phyloP scores from a whole-genome alignment of 2,329 filamentous ascomycete species.

The Samsoniella hepiali region DNA sequence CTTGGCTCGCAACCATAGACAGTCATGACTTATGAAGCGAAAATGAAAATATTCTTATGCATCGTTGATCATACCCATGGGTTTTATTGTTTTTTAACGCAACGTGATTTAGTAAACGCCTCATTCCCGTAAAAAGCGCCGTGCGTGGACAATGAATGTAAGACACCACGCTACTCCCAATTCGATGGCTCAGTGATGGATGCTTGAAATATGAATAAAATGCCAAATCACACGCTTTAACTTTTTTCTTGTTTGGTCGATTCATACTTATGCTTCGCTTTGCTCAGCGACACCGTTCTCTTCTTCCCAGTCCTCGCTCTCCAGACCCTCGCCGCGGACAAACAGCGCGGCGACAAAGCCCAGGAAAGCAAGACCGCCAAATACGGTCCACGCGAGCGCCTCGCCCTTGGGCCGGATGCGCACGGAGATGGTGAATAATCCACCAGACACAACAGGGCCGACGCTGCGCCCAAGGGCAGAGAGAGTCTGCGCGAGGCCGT shows the following conservation, averaged over 20 bases:
- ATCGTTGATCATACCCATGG: neutral
- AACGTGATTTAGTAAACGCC: neutral
- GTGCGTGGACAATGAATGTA: neutral
- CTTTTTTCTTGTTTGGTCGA: neutral
- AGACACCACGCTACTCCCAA: constrained; percentile 1
- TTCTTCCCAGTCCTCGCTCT: constrained; percentile 54
- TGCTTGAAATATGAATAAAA: neutral
- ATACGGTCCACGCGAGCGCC: constrained; percentile 79
- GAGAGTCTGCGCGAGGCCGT: constrained; percentile 90
- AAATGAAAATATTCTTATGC: neutral
- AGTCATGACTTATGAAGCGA: neutral
- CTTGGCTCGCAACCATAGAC: neutral
- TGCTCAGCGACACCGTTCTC: constrained; percentile 7
- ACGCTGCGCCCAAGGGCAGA: constrained; percentile 85
- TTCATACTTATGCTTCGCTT: constrained; percentile 4
- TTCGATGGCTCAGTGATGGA: neutral
- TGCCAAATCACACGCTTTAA: neutral
- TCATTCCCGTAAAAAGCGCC: neutral
- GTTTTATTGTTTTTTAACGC: neutral
- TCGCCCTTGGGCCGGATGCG: constrained; percentile 77
- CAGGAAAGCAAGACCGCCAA: constrained; percentile 75
- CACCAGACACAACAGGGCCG: constrained; percentile 84
- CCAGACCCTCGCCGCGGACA: constrained; percentile 62
- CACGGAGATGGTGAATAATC: constrained; percentile 76
- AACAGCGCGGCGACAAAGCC: constrained; percentile 79